Conservation (phyloP, 805 yeast genomes). For the Monosporozyma yasuniensis region DNA sequence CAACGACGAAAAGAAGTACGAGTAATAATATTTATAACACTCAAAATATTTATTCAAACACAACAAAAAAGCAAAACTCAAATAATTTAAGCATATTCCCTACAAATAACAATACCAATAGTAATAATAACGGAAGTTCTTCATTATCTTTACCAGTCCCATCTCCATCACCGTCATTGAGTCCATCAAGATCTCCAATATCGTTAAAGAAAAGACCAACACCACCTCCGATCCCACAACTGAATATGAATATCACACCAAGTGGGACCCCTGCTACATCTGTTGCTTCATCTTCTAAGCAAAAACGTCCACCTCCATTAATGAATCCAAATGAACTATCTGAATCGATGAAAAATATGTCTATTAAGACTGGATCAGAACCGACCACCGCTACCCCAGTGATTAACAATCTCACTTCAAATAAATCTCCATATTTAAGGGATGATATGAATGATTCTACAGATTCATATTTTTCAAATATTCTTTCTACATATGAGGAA, state of each 20-base stretch:
- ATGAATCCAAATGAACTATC: constrained; percentile 4
- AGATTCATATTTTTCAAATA: constrained; percentile 21
- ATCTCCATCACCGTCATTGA: background rate
- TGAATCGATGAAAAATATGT: constrained; percentile 5
- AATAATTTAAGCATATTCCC: background rate
- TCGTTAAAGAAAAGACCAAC: constrained; percentile 22
- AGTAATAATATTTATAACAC: background rate
- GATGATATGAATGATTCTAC: constrained; percentile 12
- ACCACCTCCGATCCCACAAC: constrained; percentile 24
- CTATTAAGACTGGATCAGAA: background rate
- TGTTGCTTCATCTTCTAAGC: background rate
- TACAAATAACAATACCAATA: background rate
- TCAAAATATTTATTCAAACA: background rate
- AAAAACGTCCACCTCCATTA: constrained; percentile 5
- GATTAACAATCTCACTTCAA: background rate
- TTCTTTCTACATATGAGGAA: constrained; percentile 19
- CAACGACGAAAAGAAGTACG: background rate
- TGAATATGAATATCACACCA: background rate
- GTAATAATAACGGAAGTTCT: background rate
- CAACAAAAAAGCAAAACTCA: background rate
- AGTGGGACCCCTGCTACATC: background rate
- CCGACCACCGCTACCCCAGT: no score
- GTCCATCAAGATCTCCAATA: constrained; percentile 2
- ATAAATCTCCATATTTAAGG: constrained; percentile 7
- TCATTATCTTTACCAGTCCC: constrained; percentile 6